Conservation (phyloP, 495 filamentous ascomycete genomes). For the Zalerion maritima region DNA sequence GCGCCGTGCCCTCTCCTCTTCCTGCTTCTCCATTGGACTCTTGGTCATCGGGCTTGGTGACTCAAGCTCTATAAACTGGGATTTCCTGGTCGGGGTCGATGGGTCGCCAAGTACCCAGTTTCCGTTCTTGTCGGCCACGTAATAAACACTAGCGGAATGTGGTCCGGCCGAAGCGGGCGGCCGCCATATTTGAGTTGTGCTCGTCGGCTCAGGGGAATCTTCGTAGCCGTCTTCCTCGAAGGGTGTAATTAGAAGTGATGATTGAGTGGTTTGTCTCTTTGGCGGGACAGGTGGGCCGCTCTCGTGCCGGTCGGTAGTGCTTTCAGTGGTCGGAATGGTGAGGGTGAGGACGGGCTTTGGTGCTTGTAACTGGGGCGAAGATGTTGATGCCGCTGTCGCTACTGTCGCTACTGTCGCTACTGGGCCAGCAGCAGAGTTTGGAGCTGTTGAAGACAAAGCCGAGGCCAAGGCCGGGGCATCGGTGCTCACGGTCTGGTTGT, state of each 20-base stretch:
- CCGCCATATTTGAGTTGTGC: conserved; percentile 22
- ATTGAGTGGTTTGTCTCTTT: conserved; percentile 13
- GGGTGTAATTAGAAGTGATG: conserved; percentile 30
- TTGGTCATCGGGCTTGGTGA: conserved; percentile 25
- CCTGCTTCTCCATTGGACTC: conserved; percentile 23
- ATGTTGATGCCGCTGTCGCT: too few relatives aligned
- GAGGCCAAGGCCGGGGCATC: too few relatives aligned
- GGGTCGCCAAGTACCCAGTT: conserved; percentile 28
- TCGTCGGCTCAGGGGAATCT: conserved; percentile 13
- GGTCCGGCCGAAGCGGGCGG: conserved; percentile 21
- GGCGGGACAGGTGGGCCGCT: conserved; percentile 7
- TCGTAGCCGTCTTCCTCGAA: conserved; percentile 32
- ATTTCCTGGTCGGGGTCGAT: background rate
- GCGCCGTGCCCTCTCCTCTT: conserved; percentile 11
- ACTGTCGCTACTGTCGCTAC: too few relatives aligned
- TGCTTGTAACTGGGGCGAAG: too few relatives aligned
- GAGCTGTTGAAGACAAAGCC: too few relatives aligned
- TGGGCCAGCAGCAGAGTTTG: too few relatives aligned
- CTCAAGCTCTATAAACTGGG: conserved; percentile 14
- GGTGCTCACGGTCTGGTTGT: too few relatives aligned
- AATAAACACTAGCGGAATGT: conserved; percentile 21
- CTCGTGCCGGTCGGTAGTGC: conserved; percentile 1
- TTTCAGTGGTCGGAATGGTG: conserved; percentile 10
- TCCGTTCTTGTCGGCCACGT: conserved; percentile 27
- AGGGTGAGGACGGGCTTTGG: conserved; percentile 20